Percentiles rank a stretch among this genome's conserved stretches.
These are phyloP conservation scores for Neonectria coccinea DNA, from an alignment of 2,329 filamentous ascomycete genomes.

Conservation along the genomic window DNA sequence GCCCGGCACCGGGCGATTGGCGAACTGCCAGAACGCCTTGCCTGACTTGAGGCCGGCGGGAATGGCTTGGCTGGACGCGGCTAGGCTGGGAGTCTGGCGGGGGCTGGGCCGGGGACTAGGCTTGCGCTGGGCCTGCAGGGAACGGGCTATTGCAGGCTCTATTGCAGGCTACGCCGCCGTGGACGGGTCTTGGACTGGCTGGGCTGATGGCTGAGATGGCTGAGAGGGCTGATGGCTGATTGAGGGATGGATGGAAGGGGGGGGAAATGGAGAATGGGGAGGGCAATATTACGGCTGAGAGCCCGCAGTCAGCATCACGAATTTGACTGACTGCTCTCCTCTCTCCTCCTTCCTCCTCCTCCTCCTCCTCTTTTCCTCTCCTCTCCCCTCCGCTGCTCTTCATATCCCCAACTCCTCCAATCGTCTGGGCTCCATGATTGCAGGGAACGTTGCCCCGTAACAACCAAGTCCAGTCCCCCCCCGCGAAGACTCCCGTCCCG, in stretches of 20 bases:
- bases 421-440: neutral
- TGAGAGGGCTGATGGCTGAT: constrained; percentile 18
- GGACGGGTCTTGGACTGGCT: constrained; percentile 2
- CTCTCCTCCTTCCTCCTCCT: neutral
- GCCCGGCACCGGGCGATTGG: constrained; percentile 18
- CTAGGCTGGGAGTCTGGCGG: constrained; percentile 39
- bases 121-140: constrained; percentile 21
- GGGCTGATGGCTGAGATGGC: constrained; percentile 27
- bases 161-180: neutral
- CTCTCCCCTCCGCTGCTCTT: neutral
- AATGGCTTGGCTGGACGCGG: constrained; percentile 36
- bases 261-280: neutral
- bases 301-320: neutral
- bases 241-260: constrained; percentile 6
- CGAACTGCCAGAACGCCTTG: constrained; percentile 30
- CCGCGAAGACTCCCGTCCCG: neutral
- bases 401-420: constrained; percentile 6
- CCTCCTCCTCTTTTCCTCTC: neutral
- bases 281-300: constrained; percentile 9
- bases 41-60: constrained; percentile 29
- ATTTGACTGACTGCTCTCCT: neutral
- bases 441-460: constrained; percentile 14
- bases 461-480: neutral
- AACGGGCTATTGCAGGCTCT: constrained; percentile 6
- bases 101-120: constrained; percentile 38